These are phyloP conservation scores for Aureobasidium subglaciale DNA, from an alignment of 2,329 filamentous ascomycete species.

Conservation along the genomic window DNA sequence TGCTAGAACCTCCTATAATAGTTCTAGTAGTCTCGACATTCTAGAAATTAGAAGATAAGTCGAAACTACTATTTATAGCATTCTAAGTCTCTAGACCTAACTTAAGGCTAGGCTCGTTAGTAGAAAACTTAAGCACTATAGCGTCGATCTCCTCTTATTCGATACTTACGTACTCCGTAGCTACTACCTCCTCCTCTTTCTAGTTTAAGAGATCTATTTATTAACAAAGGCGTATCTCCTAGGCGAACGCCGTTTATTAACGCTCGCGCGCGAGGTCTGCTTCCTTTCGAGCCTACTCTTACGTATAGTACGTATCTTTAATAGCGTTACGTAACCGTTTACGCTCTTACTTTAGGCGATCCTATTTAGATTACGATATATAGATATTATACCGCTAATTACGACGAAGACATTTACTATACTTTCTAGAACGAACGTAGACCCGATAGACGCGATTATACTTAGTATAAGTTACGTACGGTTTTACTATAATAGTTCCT, in stretches of 20 bases:
- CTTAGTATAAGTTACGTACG: background rate
- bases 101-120: background rate
- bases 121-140: background rate
- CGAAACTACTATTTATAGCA: background rate
- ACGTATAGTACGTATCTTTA: background rate
- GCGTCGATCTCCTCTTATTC: background rate
- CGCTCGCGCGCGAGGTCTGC: background rate
- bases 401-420: background rate
- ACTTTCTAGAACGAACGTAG: background rate
- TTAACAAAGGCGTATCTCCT: background rate
- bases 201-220: background rate
- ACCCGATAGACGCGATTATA: background rate
- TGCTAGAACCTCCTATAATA: background rate
- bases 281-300: background rate
- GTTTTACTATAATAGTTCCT: background rate
- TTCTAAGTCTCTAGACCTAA: background rate
- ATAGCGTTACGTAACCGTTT: background rate
- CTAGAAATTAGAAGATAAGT: background rate
- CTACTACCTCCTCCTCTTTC: background rate
- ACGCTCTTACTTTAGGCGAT: background rate
- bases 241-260: background rate
- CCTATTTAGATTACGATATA: background rate
- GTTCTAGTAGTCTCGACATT: background rate
- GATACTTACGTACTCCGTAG: background rate
- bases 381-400: background rate